phyloP scores from a whole-genome alignment of 192 early-diverging fungal species.

The Lobosporangium transversale region DNA sequence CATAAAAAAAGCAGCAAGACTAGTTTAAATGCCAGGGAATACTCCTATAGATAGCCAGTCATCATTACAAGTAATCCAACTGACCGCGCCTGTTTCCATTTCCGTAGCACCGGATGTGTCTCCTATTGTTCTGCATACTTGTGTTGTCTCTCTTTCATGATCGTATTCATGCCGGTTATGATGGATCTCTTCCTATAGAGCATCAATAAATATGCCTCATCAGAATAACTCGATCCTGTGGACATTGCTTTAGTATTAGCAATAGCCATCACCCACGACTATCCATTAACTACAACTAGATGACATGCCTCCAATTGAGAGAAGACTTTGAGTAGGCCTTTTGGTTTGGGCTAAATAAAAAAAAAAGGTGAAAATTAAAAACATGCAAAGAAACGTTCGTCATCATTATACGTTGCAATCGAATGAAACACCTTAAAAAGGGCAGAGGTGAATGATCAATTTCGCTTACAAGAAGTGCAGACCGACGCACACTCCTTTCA shows the following conservation, averaged over 20 bases:
- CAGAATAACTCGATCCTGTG: too few species aligned
- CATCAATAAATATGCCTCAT: too few species aligned
- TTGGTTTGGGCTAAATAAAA: slow-evolving; percentile 40
- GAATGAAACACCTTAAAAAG: background rate
- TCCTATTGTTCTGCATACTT: slow-evolving; percentile 34
- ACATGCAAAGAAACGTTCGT: too few species aligned
- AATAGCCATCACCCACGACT: too few species aligned
- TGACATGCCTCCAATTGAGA: slow-evolving; percentile 39
- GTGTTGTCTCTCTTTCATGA: slow-evolving; percentile 48
- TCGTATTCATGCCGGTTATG: slow-evolving; percentile 49
- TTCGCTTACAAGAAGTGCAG: slow-evolving; percentile 38
- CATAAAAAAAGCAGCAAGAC: background rate
- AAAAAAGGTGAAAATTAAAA: too few species aligned
- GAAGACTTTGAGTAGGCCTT: slow-evolving; percentile 44
- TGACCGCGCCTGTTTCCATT: slow-evolving; percentile 38
- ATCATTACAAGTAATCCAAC: slow-evolving; percentile 1
- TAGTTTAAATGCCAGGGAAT: background rate
- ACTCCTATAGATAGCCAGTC: background rate
- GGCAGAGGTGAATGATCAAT: background rate
- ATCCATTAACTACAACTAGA: too few species aligned
- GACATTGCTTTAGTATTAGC: too few species aligned
- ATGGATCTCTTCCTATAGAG: slow-evolving; percentile 37
- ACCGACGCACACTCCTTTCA: slow-evolving; percentile 43
- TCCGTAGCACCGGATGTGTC: slow-evolving; percentile 1
- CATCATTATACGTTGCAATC: background rate